Base-by-base conservation (phyloP, 2,329 filamentous ascomycete species). In the Sporothrix schenckii region DNA sequence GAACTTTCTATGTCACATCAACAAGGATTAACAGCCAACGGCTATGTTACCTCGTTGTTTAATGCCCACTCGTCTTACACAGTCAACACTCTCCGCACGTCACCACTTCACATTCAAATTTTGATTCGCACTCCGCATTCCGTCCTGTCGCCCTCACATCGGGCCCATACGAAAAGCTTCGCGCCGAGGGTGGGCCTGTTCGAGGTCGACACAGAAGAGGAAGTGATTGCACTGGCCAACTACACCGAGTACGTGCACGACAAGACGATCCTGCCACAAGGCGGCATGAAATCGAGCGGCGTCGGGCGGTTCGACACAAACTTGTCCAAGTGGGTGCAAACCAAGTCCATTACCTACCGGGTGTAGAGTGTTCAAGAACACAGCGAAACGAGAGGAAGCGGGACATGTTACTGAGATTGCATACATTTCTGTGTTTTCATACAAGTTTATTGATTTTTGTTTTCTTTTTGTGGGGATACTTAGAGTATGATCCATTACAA, bases 221-320 rank as follows among this genome's bases (percentile, higher is more conserved):
- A 93, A 74, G 92, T 91, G 0, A 79, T 95, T 30, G 81, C 83
- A 41, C 81, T 94, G 21, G 91, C 92, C 16, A 96, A 97, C 76
- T 91, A 94, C 75, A 93, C 90, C 1, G 90, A 93, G 66, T 95
- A 93, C 77, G 79, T 91, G 6, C 89, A 91, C 75, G 89, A 92
- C 74, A 89, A 91, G 78, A 77, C 84, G 13, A 80, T 79, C 0
- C 78, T 91, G 72, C 89, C 89, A 1, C 89, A 92, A 76, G 90
- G 90, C 24, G 90, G 89, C n/a, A 83, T 83, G 70, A 91, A 91
- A 81, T 80, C 81, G 13, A 89, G 87, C 68, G 89, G 89, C 0
- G 89, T 84, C 74, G 89, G 89, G 1, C 80, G 89, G 4, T 91
- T 91, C 77, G 86, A 86, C 72, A 81, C 83, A 1, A 73, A 79